These are phyloP conservation scores for Aeminium ludgeri DNA, from an alignment of 495 filamentous ascomycete genomes.

Conservation along the genomic window DNA sequence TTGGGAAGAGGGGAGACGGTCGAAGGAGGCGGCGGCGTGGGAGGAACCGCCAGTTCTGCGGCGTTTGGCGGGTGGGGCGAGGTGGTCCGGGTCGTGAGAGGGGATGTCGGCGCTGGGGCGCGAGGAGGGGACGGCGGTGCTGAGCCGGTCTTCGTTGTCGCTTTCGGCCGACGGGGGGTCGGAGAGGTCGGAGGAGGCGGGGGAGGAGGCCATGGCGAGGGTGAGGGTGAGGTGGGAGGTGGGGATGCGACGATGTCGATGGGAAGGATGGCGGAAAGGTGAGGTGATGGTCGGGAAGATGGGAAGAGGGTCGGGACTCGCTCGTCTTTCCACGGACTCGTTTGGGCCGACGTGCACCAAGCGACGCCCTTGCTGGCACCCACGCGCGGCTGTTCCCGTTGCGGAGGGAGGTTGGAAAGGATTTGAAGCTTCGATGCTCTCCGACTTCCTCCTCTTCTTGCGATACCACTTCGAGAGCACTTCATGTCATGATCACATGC, in stretches of 20 bases:
- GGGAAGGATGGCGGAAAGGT: neutral
- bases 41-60: constrained; percentile 14
- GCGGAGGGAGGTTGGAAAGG: neutral
- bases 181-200: constrained; percentile 21
- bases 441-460: too few relatives aligned
- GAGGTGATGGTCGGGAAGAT: too few relatives aligned
- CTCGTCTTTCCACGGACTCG: neutral
- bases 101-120: constrained; percentile 15
- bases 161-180: constrained; percentile 19
- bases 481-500: too few relatives aligned
- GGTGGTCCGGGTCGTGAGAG: constrained; percentile 12
- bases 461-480: too few relatives aligned
- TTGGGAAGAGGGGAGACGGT: constrained; percentile 9
- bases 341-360: neutral
- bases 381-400: neutral
- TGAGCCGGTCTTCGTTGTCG: constrained; percentile 16
- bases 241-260: neutral
- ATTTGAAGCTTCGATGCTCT: neutral
- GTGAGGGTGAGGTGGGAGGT: constrained; percentile 1
- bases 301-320: too few relatives aligned
- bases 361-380: neutral
- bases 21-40: neutral
- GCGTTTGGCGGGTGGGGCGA: constrained; percentile 25
- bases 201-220: constrained; percentile 19
- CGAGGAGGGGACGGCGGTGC: constrained; percentile 15